Conservation (phyloP, 2,329 filamentous ascomycete species). For the Ascomycota sp. region DNA sequence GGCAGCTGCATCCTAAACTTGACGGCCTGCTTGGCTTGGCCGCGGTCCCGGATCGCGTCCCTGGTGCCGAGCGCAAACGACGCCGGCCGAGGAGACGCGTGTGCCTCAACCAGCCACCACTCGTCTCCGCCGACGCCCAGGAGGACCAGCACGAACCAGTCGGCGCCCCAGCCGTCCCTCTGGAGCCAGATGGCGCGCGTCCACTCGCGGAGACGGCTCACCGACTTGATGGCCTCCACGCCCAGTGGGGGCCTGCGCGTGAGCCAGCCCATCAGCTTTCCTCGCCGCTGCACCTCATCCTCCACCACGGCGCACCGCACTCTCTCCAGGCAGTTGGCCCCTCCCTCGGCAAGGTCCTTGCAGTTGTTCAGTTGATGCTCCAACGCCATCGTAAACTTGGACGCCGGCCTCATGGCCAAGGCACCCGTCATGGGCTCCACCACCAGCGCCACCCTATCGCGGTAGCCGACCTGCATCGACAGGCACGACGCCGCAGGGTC, state of each 20-base stretch:
- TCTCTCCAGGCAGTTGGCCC: slow-evolving; percentile 33
- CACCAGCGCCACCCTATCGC: slow-evolving; percentile 36
- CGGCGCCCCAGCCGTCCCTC: slow-evolving; percentile 46
- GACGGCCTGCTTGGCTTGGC: slow-evolving; percentile 7
- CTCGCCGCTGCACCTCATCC: slow-evolving; percentile 38
- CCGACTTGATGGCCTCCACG: slow-evolving; percentile 33
- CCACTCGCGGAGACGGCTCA: slow-evolving; percentile 41
- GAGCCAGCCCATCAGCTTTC: slow-evolving; percentile 45
- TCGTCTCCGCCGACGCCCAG: slow-evolving; percentile 53
- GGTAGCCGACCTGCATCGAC: slow-evolving; percentile 46
- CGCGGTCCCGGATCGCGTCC: slow-evolving; percentile 7
- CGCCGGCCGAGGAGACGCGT: not conserved
- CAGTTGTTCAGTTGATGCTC: slow-evolving; percentile 46
- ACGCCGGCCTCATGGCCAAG: slow-evolving; percentile 48
- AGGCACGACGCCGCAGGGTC: slow-evolving; percentile 50
- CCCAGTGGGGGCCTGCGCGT: slow-evolving; percentile 26
- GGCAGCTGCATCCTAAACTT: slow-evolving; percentile 19
- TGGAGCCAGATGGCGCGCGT: slow-evolving; percentile 49
- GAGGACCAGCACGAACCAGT: slow-evolving; percentile 54
- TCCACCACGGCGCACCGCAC: slow-evolving; percentile 41
- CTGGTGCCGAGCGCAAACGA: slow-evolving; percentile 3
- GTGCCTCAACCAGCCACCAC: slow-evolving; percentile 55
- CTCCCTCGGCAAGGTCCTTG: slow-evolving; percentile 35
- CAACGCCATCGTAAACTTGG: slow-evolving; percentile 29
- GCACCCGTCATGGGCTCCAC: slow-evolving; percentile 65